Base-by-base conservation (phyloP, 2,329 filamentous ascomycete genomes). In the Epichloe coenophiala region DNA sequence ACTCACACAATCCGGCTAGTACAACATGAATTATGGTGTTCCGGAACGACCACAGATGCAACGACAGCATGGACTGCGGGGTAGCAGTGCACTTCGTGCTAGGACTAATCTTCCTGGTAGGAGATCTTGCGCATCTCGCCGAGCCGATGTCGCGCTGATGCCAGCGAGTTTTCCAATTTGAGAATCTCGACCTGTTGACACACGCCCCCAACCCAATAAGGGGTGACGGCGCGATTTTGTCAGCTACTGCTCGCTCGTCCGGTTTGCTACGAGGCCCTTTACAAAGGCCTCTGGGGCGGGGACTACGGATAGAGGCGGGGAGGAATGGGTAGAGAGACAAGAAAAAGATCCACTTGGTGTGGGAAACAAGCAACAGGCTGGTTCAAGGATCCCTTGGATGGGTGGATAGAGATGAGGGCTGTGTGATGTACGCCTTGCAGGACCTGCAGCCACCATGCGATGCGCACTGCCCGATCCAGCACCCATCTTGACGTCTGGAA, bases 71-170 rank as follows among this genome's bases (percentile, higher is more conserved):
- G n/a, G 17, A 37, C 31, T 48, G 4, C 46, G 42, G 38, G 38
- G 27, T 42, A 17, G 17, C 17, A 42, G 17, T 48, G 17, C n/a
- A 40, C 7, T 17, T 40, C n/a, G 38, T 6, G n/a, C n/a, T 5
- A 4, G n/a, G 5, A 38, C 42, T 70, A 76, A 38, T 91, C 85
- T 63, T 94, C 87, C 64, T 86, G 85, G 70, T 96, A 96, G 5
- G 86, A 91, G 55, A 95, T 88, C 80, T 96, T 96, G 65, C 93
- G 82, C 93, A 98, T 97, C 76, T 98, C 93, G 56, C 93, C 91
- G 56, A 98, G 72, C 49, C 89, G 77, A 63, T 85, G 82, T 59
- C 91, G 77, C 41, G 93, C 93, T 35, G 86, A 74, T 8, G 83
- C 76, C 39, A 98, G 77, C 31, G 80, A 72, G 62, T 97, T 98